Conservation (phyloP, 2,329 filamentous ascomycete genomes). For the Neopestalotiopsis rosae region DNA sequence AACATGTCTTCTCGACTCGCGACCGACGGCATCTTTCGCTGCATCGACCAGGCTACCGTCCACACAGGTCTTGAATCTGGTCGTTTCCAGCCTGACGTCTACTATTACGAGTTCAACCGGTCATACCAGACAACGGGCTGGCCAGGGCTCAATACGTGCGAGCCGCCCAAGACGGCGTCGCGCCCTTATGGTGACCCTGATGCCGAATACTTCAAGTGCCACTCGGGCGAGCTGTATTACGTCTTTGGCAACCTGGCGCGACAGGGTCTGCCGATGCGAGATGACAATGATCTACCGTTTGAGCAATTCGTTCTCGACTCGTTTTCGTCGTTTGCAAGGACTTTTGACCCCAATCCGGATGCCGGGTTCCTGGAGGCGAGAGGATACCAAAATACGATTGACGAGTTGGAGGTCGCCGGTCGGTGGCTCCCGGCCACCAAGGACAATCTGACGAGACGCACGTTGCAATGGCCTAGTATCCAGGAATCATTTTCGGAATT, state of each 20-base stretch:
- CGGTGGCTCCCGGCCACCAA: slow-evolving; percentile 42
- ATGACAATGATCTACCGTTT: slow-evolving; percentile 46
- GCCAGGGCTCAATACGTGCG: slow-evolving; percentile 57
- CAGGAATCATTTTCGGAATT: slow-evolving; percentile 51
- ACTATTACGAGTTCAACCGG: slow-evolving; percentile 66
- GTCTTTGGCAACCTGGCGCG: slow-evolving; percentile 57
- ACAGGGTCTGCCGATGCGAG: slow-evolving; percentile 48
- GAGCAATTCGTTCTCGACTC: slow-evolving; percentile 49
- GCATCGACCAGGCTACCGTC: slow-evolving; percentile 63
- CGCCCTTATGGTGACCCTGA: slow-evolving; percentile 32
- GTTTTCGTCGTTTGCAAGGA: slow-evolving; percentile 56
- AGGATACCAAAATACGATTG: slow-evolving; percentile 38
- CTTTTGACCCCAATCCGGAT: slow-evolving; percentile 56
- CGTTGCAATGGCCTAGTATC: slow-evolving; percentile 49
- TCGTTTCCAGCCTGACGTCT: slow-evolving; percentile 51
- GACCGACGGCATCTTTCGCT: slow-evolving; percentile 65
- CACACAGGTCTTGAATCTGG: slow-evolving; percentile 50
- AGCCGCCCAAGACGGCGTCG: slow-evolving; percentile 39
- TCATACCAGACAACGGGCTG: slow-evolving; percentile 59
- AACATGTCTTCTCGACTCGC: slow-evolving; percentile 59
- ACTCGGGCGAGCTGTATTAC: slow-evolving; percentile 61
- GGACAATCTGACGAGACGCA: slow-evolving; percentile 46
- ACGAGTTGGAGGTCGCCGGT: slow-evolving; percentile 32
- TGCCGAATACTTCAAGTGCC: slow-evolving; percentile 55
- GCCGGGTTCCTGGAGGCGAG: slow-evolving; percentile 48